Evolutionary conservation across 1,284 basidiomycete genomes (phyloP).

Genomic region (Coriolopsis trogii): DNA sequence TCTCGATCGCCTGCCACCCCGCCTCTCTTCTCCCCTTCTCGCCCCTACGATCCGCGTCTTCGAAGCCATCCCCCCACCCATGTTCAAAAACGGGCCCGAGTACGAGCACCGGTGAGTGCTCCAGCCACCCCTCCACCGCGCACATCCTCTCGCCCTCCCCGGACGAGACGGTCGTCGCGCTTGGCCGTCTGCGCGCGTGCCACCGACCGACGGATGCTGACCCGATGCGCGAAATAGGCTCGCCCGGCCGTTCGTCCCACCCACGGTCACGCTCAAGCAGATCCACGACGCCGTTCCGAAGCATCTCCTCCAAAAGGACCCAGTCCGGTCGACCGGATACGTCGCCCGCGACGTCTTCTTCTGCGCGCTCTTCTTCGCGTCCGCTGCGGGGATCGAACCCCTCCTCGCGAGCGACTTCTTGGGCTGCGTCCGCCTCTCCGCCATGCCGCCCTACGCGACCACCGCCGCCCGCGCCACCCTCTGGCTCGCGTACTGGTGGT

Average conservation of each 20-base stretch:
- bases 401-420: conserved; percentile 28
- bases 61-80: conserved; percentile 14
- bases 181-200: not conserved
- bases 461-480: conserved; percentile 31
- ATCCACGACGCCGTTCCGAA: conserved; percentile 50
- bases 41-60: conserved; percentile 15
- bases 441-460: conserved; percentile 26
- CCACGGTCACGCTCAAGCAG: conserved; percentile 46
- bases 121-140: conserved; percentile 3
- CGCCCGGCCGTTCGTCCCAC: conserved; percentile 42
- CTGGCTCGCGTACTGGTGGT: conserved; percentile 51
- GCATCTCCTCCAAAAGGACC: conserved; percentile 54
- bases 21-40: conserved; percentile 15
- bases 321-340: conserved; percentile 37
- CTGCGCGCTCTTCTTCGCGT: conserved; percentile 41
- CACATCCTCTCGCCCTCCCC: not conserved
- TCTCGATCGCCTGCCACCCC: conserved; percentile 15
- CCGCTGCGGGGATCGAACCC: conserved; percentile 43
- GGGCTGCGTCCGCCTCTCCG: conserved; percentile 23
- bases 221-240: conserved; percentile 25
- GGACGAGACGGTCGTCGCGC: no score
- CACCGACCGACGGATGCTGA: conserved; percentile 1
- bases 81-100: conserved; percentile 37
- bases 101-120: conserved; percentile 36
- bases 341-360: conserved; percentile 45